Percentiles rank a stretch among this genome's conserved stretches.
phyloP scores from a whole-genome alignment of 345 rosid species.

The Clausena lansium region DNA sequence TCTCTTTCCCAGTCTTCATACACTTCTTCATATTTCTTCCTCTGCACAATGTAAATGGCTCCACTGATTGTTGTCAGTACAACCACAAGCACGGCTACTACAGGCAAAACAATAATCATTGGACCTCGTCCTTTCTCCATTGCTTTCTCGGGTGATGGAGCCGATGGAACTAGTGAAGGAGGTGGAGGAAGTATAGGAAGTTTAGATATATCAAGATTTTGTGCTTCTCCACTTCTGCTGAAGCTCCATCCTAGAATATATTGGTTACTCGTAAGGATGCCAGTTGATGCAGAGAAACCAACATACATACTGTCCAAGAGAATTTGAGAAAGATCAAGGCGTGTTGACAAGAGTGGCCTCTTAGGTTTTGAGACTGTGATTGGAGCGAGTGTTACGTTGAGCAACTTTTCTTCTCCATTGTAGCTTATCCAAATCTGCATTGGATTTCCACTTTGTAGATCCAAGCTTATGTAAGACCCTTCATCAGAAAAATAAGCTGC shows the following conservation, averaged over 20 bases:
- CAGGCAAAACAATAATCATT: slow-evolving; percentile 18
- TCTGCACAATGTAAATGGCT: slow-evolving; percentile 26
- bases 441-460: slow-evolving; percentile 34
- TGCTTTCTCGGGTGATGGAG: neutral
- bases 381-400: slow-evolving; percentile 18
- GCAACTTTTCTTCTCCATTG: neutral
- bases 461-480: slow-evolving; percentile 25
- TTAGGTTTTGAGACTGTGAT: neutral
- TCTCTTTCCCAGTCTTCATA: slow-evolving; percentile 48
- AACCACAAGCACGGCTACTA: slow-evolving; percentile 11
- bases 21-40: slow-evolving; percentile 36
- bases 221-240: slow-evolving; percentile 42
- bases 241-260: slow-evolving; percentile 68
- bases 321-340: slow-evolving; percentile 1
- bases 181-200: slow-evolving; percentile 53
- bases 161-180: neutral
- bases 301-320: slow-evolving; percentile 29
- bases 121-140: slow-evolving; percentile 3
- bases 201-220: slow-evolving; percentile 36
- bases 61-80: slow-evolving; percentile 13
- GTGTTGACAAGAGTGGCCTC: slow-evolving; percentile 9
- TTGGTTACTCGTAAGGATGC: slow-evolving; percentile 37
- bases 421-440: slow-evolving; percentile 19
- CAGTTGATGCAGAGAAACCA: slow-evolving; percentile 56
- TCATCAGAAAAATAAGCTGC: slow-evolving; percentile 40